A percentile compares a stretch with the other conserved stretches of the same genome.
phyloP scores from a whole-genome alignment of 2,329 filamentous ascomycete genomes.

The Emergomyces pasteurianus region DNA sequence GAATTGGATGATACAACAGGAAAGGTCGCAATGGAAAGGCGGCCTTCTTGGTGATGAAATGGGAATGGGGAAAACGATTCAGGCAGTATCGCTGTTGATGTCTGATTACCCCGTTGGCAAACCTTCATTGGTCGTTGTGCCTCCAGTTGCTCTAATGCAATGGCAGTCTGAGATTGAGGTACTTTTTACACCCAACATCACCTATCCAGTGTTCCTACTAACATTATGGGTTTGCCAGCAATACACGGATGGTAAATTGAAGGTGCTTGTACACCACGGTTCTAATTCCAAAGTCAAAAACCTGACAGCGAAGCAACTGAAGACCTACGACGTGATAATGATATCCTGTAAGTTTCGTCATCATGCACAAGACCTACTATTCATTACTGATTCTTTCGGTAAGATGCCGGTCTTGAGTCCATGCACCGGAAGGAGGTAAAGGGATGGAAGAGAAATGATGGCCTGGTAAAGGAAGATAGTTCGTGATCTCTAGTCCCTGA shows the following conservation, averaged over 20 bases:
- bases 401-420: constrained; percentile 61
- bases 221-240: constrained; percentile 16
- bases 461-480: constrained; percentile 66
- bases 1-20: constrained; percentile 89
- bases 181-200: constrained; percentile 16
- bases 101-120: constrained; percentile 79
- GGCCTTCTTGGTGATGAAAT: constrained; percentile 94
- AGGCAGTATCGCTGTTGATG: constrained; percentile 96
- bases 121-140: constrained; percentile 78
- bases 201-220: neutral
- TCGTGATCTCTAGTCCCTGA: constrained; percentile 15
- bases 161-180: constrained; percentile 74
- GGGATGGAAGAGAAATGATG: constrained; percentile 70
- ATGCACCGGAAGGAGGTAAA: constrained; percentile 87
- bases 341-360: constrained; percentile 68
- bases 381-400: neutral
- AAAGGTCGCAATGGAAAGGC: constrained; percentile 72
- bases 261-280: constrained; percentile 82
- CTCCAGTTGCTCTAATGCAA: constrained; percentile 89
- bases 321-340: constrained; percentile 84
- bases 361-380: neutral
- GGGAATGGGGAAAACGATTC: constrained; percentile 97
- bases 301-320: constrained; percentile 61
- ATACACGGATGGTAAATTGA: constrained; percentile 78
- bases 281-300: constrained; percentile 74